Conservation (phyloP, 1,284 basidiomycete species). For the Ceratobasidium sp. region DNA sequence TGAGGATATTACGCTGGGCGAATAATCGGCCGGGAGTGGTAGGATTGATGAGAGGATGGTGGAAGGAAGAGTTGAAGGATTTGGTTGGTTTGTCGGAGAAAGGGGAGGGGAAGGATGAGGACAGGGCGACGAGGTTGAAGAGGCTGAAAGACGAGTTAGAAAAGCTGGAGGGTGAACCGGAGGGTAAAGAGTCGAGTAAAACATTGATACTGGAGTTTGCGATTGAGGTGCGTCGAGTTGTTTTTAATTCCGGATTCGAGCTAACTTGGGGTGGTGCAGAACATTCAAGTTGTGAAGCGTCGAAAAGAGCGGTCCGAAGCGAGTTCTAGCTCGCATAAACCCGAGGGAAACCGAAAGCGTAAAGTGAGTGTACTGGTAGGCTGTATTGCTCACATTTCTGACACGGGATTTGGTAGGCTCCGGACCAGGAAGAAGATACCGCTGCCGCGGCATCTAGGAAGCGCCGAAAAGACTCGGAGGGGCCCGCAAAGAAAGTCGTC, state of each 20-base stretch:
- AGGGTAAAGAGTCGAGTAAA: slow-evolving; percentile 63
- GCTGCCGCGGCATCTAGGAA: slow-evolving; percentile 44
- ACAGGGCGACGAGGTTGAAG: slow-evolving; percentile 45
- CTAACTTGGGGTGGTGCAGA: slow-evolving; percentile 65
- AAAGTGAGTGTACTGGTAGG: slow-evolving; percentile 25
- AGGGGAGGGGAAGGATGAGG: slow-evolving; percentile 52
- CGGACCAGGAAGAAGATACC: slow-evolving; percentile 17
- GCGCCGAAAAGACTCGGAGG: slow-evolving; percentile 44
- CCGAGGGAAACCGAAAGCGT: slow-evolving; percentile 6
- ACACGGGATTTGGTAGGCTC: slow-evolving; percentile 3
- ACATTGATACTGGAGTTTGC: slow-evolving; percentile 73
- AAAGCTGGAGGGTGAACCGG: slow-evolving; percentile 55
- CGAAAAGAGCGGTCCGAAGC: slow-evolving; percentile 63
- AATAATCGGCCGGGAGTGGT: slow-evolving; percentile 87
- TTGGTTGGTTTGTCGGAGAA: slow-evolving; percentile 71
- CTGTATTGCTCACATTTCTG: slow-evolving; percentile 8
- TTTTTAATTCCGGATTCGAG: slow-evolving; percentile 90
- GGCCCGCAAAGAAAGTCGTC: not conserved
- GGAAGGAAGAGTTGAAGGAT: slow-evolving; percentile 83
- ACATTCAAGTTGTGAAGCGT: slow-evolving; percentile 86
- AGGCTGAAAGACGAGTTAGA: slow-evolving; percentile 52
- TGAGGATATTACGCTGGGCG: slow-evolving; percentile 92
- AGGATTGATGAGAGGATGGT: slow-evolving; percentile 81
- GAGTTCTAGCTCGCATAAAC: slow-evolving; percentile 53
- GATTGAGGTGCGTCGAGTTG: slow-evolving; percentile 61